Base-by-base conservation (phyloP, 1,284 basidiomycete species). In the Puccinia triticina region DNA sequence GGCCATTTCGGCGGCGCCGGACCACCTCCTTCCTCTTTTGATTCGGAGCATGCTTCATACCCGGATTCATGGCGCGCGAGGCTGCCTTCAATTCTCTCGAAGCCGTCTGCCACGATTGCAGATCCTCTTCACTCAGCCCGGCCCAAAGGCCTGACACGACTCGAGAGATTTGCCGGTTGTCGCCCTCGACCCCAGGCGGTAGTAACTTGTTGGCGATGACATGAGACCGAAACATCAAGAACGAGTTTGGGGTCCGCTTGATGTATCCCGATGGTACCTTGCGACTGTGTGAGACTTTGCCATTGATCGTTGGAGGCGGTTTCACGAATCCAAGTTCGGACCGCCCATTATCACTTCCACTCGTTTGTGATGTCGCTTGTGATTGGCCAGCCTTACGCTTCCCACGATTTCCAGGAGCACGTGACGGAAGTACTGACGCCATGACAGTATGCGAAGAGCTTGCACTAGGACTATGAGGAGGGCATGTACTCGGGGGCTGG, bases 211-310 rank as follows among this genome's bases (percentile, higher is more conserved):
- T 91, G 69, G 91, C 90, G 85, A 95, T 94, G 86, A 95, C 94
- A 77, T 94, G 93, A 48, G 93, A 93, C 83, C 95, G 91, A 88
- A 95, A 97, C 87, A 97, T 91, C 85, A 97, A 96, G 88, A 96
- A 97, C 71, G 95, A 94, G 88, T 97, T 97, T 46, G 94, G 92
- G 0, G 95, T 95, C 48, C 95, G 91, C 71, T 95, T 94, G 86
- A 96, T 94, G 87, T 96, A 93, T 34, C 89, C 89, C 0, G 91
- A 89, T 84, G 91, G 89, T 10, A 82, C 81, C 67, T 82, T 82
- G 5, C 81, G 73, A 7, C 73, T 50, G 71, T 82, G 81, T 16
- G 81, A 82, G 34, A 77, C 66, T 50, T 77, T 76, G 21, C 81
- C 81, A 73, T 82, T 82, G 32, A 82, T 82, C 21, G 81, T 82